Evolutionary conservation across 345 rosid species (phyloP), one percentile per base, ranked within the genome.

Genomic region (Populus simonii): DNA sequence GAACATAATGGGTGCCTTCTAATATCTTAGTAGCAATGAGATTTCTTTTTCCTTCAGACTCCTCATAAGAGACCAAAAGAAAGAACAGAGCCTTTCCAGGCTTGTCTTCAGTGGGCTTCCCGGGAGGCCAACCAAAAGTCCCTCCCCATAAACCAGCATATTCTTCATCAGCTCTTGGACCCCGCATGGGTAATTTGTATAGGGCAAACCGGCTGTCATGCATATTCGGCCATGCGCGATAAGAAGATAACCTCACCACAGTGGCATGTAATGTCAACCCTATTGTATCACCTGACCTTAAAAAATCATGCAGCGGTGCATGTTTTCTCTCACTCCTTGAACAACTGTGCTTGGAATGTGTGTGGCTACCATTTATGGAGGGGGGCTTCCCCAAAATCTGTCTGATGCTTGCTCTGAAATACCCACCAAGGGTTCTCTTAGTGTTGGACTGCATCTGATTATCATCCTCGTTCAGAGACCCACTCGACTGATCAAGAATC

Each of bases 81-180:
- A 94, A 85, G 81, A 88, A 92, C 38, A 94, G 81, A 70, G 97
- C 95, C 77, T 92, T 94, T 10, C 92, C 90, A 1, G 95, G 89
- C 83, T 92, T 89, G 61, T 92, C 97, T 79, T 91, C 90, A 15
- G 83, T 74, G 68, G 86, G 92, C 81, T 66, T 89, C 73, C 93
- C 90, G 2, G 91, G 93, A 43, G 97, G 97, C 97, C 97, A 92
- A 41, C 97, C 94, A 81, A 92, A 91, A 53, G 92, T 89, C 36
- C 93, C 97, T 77, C 97, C 94, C 97, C 97, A 92, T 29, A 92
- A 77, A 75, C 97, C 92, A 35, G 97, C 89, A 86, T 85, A 91
- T 85, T 90, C 90, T 82, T 92, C 87, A 78, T 83, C 88, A 25
- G 86, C 66, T 53, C 69, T 76, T 3, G 91, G 90, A 47, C 74